phyloP scores from a whole-genome alignment of 352 stramenopile species.

The Hyaloperonospora arabidopsidis region DNA sequence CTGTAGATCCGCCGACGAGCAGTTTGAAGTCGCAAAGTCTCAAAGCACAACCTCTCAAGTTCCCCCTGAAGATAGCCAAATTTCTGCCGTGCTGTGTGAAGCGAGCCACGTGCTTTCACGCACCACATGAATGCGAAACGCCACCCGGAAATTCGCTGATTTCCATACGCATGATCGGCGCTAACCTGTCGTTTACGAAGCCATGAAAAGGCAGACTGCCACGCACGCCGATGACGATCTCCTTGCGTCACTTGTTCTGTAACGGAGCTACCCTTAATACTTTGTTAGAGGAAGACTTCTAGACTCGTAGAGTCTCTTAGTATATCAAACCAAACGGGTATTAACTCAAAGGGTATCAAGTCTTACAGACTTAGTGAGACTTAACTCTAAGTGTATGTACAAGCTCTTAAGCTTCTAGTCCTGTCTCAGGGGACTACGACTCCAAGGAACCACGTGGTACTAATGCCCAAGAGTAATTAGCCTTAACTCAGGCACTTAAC shows the following conservation, averaged over 20 bases:
- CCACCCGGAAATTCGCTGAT: conserved; percentile 42
- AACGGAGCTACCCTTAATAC: too few relatives aligned
- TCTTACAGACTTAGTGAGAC: too few relatives aligned
- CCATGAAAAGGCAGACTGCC: conserved; percentile 75
- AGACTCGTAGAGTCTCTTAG: too few relatives aligned
- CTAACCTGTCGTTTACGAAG: conserved; percentile 65
- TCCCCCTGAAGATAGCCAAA: conserved; percentile 52
- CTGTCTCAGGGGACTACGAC: too few relatives aligned
- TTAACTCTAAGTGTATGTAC: too few relatives aligned
- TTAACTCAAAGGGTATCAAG: too few relatives aligned
- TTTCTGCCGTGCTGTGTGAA: conserved; percentile 57
- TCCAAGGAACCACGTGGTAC: too few relatives aligned
- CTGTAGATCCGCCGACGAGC: conserved; percentile 12
- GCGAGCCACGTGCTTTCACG: conserved; percentile 61
- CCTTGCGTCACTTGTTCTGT: conserved; percentile 40
- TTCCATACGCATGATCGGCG: conserved; percentile 54
- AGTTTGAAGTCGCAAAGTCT: conserved; percentile 54
- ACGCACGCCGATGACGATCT: conserved; percentile 69
- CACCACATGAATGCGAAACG: conserved; percentile 37
- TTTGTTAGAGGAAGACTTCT: too few relatives aligned
- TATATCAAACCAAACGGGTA: too few relatives aligned
- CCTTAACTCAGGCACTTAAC: too few relatives aligned
- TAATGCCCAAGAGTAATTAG: too few relatives aligned
- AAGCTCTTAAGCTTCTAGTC: too few relatives aligned
- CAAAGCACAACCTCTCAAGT: conserved; percentile 53